These are phyloP conservation scores for Tilletia setariae DNA, from an alignment of 1,284 basidiomycete genomes.

Conservation along the genomic window DNA sequence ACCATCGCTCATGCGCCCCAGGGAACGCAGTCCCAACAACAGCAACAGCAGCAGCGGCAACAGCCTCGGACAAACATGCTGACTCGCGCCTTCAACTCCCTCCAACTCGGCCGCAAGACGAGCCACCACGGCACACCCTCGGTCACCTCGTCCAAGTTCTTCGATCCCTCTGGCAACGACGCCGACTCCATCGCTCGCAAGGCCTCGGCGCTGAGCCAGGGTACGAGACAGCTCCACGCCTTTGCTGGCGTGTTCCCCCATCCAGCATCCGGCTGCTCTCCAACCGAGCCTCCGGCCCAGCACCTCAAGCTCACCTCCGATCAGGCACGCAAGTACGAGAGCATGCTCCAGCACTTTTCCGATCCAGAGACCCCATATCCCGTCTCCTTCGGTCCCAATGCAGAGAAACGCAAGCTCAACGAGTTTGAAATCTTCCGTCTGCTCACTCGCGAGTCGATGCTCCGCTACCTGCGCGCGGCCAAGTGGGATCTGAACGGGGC, in stretches of 20 bases:
- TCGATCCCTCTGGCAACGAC: background rate
- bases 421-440: slow-evolving; percentile 53
- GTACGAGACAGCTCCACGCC: background rate
- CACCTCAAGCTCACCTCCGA: slow-evolving; percentile 33
- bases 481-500: slow-evolving; percentile 54
- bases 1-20: background rate
- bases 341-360: slow-evolving; percentile 39
- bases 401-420: slow-evolving; percentile 32
- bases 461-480: slow-evolving; percentile 54
- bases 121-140: background rate
- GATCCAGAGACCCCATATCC: slow-evolving; percentile 31
- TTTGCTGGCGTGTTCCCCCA: slow-evolving; percentile 37
- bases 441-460: slow-evolving; percentile 50
- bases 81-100: slow-evolving; percentile 8
- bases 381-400: slow-evolving; percentile 24
- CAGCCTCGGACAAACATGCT: slow-evolving; percentile 8
- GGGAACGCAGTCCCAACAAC: background rate
- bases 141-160: slow-evolving; percentile 9
- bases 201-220: background rate
- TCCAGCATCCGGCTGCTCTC: slow-evolving; percentile 36
- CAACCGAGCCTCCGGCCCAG: slow-evolving; percentile 13
- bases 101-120: slow-evolving; percentile 1
- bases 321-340: slow-evolving; percentile 37
- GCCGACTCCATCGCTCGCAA: slow-evolving; percentile 2
- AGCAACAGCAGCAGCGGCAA: slow-evolving; percentile 10